Percentiles rank a stretch among this genome's conserved stretches.
Evolutionary conservation across 257 asterid genomes (phyloP).

Genomic region (Mentha longifolia): DNA sequence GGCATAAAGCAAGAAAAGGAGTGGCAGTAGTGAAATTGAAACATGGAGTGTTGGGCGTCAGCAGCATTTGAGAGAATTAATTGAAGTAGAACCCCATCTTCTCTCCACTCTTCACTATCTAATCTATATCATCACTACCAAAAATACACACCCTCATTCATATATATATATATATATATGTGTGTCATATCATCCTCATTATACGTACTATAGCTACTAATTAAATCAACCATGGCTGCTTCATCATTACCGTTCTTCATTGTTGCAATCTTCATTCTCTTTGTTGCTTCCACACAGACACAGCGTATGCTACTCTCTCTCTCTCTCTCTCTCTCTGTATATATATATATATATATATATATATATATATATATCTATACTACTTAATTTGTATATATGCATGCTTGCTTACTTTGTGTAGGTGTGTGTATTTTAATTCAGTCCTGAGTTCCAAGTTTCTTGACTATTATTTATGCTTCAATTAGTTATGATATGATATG

Average conservation of each 20-base stretch:
- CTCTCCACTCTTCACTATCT: background rate
- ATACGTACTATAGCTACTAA: background rate
- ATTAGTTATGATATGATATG: too few relatives aligned
- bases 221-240: conserved; percentile 35
- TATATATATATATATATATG: background rate
- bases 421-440: background rate
- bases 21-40: conserved; percentile 17
- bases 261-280: conserved; percentile 22
- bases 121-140: too few relatives aligned
- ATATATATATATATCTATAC: too few relatives aligned
- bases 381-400: background rate
- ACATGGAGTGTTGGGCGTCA: conserved; percentile 28
- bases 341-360: too few relatives aligned
- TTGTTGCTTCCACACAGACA: background rate
- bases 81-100: too few relatives aligned
- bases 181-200: background rate
- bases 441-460: background rate
- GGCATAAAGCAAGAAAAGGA: conserved; percentile 29
- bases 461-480: background rate
- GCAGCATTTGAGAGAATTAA: too few relatives aligned
- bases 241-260: conserved; percentile 38
- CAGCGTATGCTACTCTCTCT: conserved; percentile 31
- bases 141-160: background rate
- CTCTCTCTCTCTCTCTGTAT: too few relatives aligned
- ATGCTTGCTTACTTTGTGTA: background rate